These are phyloP conservation scores for Anthracocystis walkeri DNA, from an alignment of 1,284 basidiomycete species.

Conservation along the genomic window DNA sequence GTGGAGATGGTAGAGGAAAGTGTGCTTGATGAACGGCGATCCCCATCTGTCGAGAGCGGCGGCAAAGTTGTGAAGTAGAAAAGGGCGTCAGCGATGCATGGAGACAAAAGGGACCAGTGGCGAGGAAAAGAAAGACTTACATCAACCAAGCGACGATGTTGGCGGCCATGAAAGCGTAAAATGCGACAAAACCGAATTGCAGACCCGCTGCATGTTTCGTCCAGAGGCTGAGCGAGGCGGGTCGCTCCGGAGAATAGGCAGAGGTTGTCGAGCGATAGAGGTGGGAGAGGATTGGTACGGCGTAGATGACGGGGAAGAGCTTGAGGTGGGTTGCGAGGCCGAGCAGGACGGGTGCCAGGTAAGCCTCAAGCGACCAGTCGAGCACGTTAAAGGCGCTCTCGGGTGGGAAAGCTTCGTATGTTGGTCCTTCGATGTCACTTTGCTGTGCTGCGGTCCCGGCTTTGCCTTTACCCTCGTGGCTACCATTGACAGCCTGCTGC, in stretches of 20 bases:
- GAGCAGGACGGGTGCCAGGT: slow-evolving; percentile 56
- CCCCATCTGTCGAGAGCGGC: slow-evolving; percentile 76
- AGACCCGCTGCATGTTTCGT: slow-evolving; percentile 72
- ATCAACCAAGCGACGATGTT: slow-evolving; percentile 72
- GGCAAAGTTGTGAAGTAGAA: slow-evolving; percentile 68
- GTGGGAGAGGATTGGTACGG: slow-evolving; percentile 79
- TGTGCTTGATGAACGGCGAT: slow-evolving; percentile 87
- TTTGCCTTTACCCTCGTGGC: neutral
- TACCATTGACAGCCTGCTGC: neutral
- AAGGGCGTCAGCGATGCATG: slow-evolving; percentile 8
- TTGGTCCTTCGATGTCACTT: slow-evolving; percentile 1
- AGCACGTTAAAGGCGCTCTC: slow-evolving; percentile 39
- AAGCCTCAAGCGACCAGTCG: slow-evolving; percentile 54
- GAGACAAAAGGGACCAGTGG: neutral
- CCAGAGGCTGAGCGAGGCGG: slow-evolving; percentile 32
- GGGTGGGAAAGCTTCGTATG: slow-evolving; percentile 38
- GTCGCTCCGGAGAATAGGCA: slow-evolving; percentile 33
- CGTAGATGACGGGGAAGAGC: slow-evolving; percentile 88
- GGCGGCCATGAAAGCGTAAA: slow-evolving; percentile 78
- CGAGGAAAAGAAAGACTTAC: slow-evolving; percentile 5
- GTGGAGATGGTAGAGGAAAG: slow-evolving; percentile 91
- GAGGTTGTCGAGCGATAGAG: slow-evolving; percentile 70
- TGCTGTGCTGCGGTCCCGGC: neutral
- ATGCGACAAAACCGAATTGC: slow-evolving; percentile 79
- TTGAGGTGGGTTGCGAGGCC: slow-evolving; percentile 65